Evolutionary conservation across 1,139 yeast genomes (phyloP).

Genomic region (Fermentozyma sake): DNA sequence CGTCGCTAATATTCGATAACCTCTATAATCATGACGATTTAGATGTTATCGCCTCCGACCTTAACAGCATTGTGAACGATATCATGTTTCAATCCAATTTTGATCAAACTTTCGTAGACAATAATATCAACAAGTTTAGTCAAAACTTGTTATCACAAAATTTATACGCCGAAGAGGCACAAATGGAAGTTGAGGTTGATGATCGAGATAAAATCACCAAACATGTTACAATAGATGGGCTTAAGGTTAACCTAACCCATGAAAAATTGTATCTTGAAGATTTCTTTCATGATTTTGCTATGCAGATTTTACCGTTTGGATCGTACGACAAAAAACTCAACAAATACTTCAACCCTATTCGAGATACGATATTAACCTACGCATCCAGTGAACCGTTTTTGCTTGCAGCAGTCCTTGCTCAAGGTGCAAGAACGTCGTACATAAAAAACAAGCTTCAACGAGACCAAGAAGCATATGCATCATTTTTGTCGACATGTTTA

Average conservation of each 20-base stretch:
- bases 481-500: constrained; percentile 59
- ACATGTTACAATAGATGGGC: constrained; percentile 31
- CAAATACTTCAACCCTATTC: constrained; percentile 50
- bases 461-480: constrained; percentile 63
- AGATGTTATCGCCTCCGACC: constrained; percentile 35
- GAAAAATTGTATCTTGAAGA: constrained; percentile 48
- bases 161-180: no score
- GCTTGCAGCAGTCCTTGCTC: constrained; percentile 65
- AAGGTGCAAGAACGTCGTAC: constrained; percentile 60
- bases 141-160: no score
- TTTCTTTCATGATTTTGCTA: constrained; percentile 57
- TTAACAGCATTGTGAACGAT: constrained; percentile 39
- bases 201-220: constrained; percentile 17
- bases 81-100: constrained; percentile 33
- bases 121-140: no score
- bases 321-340: constrained; percentile 37
- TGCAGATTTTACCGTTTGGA: constrained; percentile 59
- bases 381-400: constrained; percentile 60
- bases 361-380: constrained; percentile 58
- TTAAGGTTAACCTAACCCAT: constrained; percentile 35
- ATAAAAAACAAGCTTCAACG: constrained; percentile 39
- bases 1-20: constrained; percentile 7
- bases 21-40: constrained; percentile 31
- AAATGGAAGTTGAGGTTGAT: no score
- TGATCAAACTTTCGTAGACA: no score